Evolutionary conservation across 805 yeast species (phyloP), one percentile per base, ranked within the genome.

Genomic region (Schwanniomyces yamadae): DNA sequence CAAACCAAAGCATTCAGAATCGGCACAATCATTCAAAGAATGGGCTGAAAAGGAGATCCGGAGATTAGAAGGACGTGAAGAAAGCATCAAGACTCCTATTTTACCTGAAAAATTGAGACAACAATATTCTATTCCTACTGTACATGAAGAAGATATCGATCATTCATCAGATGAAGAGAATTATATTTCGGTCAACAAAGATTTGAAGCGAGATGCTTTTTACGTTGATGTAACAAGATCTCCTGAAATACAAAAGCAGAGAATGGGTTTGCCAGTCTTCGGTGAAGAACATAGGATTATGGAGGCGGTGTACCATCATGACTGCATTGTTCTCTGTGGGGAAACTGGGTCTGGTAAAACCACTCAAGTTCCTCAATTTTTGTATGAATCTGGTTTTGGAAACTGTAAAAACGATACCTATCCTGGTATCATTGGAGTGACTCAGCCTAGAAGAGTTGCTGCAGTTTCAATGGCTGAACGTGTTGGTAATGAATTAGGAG

Each of bases 261-360:
- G 99, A 44, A 67, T 80, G 62, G 73, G 79, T 34, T 66, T 93
- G 13, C 99, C 99, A 0, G 97, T 93, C 0, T 84, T 77, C 44
- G 82, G 82, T 5, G 95, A 88, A 58, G 99, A 93, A 53, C 95
- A 87, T 56, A 70, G 80, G 37, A 85, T 93, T 33, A 88, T 93
- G 97, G 99, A 93, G 57, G 95, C 96, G 1, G 77, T 93, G 33
- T 86, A 85, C 55, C 95, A 91, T 52, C 85, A 91, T 53, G 96
- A 90, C 51, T 84, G 91, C 41, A 80, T 90, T 0, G 82, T 93
- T 10, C 73, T 93, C 17, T 91, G 97, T 66, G 99, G 99, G 71
- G 98, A 90, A 51, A 93, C 99, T 1, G 99, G 99, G 50, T 89
- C 97, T 2, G 99, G 99, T 62, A 93, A 93, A 59, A 93, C 99